These are phyloP conservation scores for Cryptococcus jaspeensis DNA, from an alignment of 1,284 basidiomycete genomes.

Conservation along the genomic window DNA sequence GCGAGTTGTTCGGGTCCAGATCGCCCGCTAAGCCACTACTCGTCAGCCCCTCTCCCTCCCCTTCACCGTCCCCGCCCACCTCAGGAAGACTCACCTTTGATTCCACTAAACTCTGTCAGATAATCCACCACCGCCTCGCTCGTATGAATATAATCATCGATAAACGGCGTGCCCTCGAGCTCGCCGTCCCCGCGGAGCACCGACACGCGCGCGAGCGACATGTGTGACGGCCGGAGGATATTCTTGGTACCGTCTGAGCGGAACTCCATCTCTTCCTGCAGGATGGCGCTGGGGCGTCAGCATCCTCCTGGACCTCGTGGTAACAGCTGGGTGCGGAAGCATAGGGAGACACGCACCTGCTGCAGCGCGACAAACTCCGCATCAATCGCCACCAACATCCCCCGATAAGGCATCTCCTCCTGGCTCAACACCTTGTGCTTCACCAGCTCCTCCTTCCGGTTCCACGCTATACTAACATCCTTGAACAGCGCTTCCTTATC, in stretches of 20 bases:
- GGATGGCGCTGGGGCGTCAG: conserved; percentile 2
- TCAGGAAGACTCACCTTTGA: conserved; percentile 72
- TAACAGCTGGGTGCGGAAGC: background rate
- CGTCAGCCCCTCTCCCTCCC: background rate
- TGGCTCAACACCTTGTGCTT: conserved; percentile 71
- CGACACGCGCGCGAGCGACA: conserved; percentile 91
- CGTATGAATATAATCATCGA: conserved; percentile 97
- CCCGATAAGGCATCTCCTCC: conserved; percentile 80
- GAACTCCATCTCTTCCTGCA: conserved; percentile 87
- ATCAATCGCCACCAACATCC: conserved; percentile 90
- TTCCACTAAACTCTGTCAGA: conserved; percentile 93
- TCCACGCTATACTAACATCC: conserved; percentile 84
- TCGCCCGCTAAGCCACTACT: conserved; percentile 68
- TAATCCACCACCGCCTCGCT: conserved; percentile 95
- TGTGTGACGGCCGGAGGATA: conserved; percentile 82
- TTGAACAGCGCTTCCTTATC: conserved; percentile 74
- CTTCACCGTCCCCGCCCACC: background rate
- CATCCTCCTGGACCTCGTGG: background rate
- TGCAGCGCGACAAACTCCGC: conserved; percentile 98
- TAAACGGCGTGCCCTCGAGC: conserved; percentile 82
- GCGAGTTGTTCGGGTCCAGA: conserved; percentile 77
- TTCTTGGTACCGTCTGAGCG: conserved; percentile 93
- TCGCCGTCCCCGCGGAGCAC: conserved; percentile 82
- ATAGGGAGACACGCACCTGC: conserved; percentile 57
- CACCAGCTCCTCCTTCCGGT: conserved; percentile 69